Evolutionary conservation across 2,329 filamentous ascomycete species (phyloP).

Genomic region (Fusarium agapanthi): DNA sequence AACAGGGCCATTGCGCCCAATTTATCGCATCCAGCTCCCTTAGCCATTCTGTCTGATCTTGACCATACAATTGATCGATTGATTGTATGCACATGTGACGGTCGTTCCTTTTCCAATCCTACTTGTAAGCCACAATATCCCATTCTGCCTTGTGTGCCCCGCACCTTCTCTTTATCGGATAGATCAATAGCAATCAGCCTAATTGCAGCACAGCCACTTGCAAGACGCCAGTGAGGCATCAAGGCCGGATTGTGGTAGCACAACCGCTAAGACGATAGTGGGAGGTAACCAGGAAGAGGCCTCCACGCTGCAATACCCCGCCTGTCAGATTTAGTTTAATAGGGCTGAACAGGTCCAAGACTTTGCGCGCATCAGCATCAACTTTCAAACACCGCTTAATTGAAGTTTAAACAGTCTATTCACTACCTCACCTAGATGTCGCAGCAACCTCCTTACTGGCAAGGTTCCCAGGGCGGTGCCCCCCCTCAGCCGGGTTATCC

Average conservation of each 20-base stretch:
- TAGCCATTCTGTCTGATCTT: too few relatives aligned
- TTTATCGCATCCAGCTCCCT: too few relatives aligned
- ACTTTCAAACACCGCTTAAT: neutral
- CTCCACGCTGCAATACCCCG: neutral
- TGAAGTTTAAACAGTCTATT: neutral
- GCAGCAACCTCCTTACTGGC: slow-evolving; percentile 36
- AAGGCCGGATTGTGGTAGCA: neutral
- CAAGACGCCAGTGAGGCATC: neutral
- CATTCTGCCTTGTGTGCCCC: neutral
- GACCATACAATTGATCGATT: too few relatives aligned
- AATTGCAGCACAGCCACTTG: neutral
- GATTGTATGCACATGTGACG: too few relatives aligned
- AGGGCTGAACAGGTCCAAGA: neutral
- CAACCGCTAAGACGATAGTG: neutral
- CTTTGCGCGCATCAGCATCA: neutral
- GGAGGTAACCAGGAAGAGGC: slow-evolving; percentile 2
- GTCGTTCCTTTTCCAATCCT: too few relatives aligned
- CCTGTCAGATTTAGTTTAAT: neutral
- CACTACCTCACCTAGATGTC: neutral
- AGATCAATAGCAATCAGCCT: neutral
- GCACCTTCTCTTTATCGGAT: neutral
- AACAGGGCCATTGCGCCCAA: too few relatives aligned
- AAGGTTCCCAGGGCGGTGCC: slow-evolving; percentile 6
- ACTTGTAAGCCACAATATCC: neutral
- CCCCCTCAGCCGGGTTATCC: slow-evolving; percentile 15